Evolutionary conservation across 202 grass and related monocot species (phyloP), one percentile per base, ranked within the genome.

Genomic region (Bolboschoenoplectus hybrid): DNA sequence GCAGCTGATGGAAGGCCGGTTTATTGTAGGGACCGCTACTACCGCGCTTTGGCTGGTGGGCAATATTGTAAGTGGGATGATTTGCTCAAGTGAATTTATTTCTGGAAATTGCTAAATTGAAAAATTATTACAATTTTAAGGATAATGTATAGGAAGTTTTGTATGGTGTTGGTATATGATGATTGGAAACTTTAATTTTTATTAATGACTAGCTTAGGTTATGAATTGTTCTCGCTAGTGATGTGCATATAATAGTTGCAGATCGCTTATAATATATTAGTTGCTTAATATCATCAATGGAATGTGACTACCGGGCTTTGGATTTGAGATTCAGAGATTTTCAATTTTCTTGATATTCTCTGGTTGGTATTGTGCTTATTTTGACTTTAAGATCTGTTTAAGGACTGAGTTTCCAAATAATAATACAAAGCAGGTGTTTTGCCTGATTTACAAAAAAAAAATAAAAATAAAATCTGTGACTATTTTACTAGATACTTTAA

Each of bases 31-130:
- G 96, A 98, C 69, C 91, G 96, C 3, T 98, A 91, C 81, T 94
- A 98, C 80, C 84, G 96, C 34, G 93, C 93, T 47, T 87, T 98
- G 53, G 93, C 96, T 14, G 93, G 96, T 7, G 96, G 96, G 7
- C 96, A 98, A 81, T 98, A 98, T 87, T 98, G 96, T 86, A 95
- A 91, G 83, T 95, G 93, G 90, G 93, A 95, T 50, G 93, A 98
- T 83, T 87, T 95, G 81, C 86, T 98, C 44, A 89, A 98, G 83
- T 97, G 81, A 92, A 46, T 26, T 70, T 52, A 35, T 60, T 58
- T 79, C 75, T 58, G 49, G 45, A n/a, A 36, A n/a, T 2, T 79
- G 52, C 34, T 41, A 79, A 38, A 58, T 58, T 60, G 52, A 41
- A n/a, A 38, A 41, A 41, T 1, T 36, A 9, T 57, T 79, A 2